Conservation (phyloP, 306 rosid genomes). For the Cicer cuneatum region DNA sequence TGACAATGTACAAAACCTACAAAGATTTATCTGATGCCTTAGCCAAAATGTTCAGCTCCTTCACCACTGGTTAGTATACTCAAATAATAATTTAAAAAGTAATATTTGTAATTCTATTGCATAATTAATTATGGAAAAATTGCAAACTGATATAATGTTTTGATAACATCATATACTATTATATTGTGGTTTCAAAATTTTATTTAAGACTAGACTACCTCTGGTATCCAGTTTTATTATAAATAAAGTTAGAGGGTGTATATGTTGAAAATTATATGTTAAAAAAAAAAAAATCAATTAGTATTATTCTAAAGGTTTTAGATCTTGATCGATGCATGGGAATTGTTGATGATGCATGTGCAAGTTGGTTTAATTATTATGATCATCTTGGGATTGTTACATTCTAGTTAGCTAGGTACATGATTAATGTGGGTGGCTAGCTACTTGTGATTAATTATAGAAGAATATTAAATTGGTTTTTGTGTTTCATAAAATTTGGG, state of each 20-base stretch:
- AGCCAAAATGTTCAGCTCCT: constrained; percentile 99
- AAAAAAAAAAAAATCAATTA: neutral
- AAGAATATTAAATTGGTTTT: neutral
- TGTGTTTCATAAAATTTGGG: constrained; percentile 2
- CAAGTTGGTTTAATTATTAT: constrained; percentile 17
- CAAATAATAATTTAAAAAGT: no score
- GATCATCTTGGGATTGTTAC: constrained; percentile 41
- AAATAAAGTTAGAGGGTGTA: no score
- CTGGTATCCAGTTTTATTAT: no score
- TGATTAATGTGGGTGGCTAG: constrained; percentile 25
- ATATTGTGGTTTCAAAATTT: no score
- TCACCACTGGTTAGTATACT: constrained; percentile 73
- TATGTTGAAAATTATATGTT: no score
- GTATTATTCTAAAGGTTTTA: constrained; percentile 28
- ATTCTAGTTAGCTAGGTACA: constrained; percentile 13
- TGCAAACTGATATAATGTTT: no score
- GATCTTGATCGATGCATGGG: constrained; percentile 41
- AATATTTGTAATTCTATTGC: no score
- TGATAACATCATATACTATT: no score
- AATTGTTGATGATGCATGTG: constrained; percentile 31
- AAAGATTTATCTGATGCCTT: constrained; percentile 87
- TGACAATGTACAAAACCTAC: constrained; percentile 91
- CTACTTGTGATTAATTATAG: neutral
- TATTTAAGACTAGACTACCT: no score
- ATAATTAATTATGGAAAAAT: no score